Base-by-base conservation (phyloP, 345 rosid species). In the Hibiscus mutabilis region DNA sequence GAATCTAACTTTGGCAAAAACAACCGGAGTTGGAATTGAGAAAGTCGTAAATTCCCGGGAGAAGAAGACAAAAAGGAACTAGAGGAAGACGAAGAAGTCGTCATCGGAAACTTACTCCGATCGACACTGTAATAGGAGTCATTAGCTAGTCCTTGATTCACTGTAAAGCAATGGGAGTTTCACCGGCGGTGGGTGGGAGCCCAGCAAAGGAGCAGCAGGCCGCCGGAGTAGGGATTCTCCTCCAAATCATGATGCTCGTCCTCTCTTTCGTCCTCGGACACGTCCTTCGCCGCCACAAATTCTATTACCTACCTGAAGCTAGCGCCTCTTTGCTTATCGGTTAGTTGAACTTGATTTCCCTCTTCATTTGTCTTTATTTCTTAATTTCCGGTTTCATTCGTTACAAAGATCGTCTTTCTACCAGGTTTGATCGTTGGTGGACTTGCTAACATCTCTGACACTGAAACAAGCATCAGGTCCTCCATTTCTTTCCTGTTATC, bases 231-330 rank as follows among this genome's bases (percentile, higher is more conserved):
- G 99, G 99, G 47, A 95, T 95, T 73, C 90, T 92, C 75, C 96
- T 95, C 46, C 99, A 95, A 94, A 92, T 95, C 84, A 92, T 95
- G 99, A 95, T 92, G 97, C 99, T 95, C 35, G 99, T 95, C 55
- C 98, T 92, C 77, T 95, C 98, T 72, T 95, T 92, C 79, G 96
- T 95, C 40, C 89, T 95, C 19, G 98, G 99, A 9, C 96, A 90
- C 66, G 98, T 95, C 57, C 99, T 95, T 44, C 97, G 98, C 70
- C 99, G 99, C 73, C 98, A 88, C 76, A 88, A 86, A 78, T 86
- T 95, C 86, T 90, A 95, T 82, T 95, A 92, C 71, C 92, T 95
- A 6, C 98, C 99, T 3, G 98, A 95, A 81, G 98, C 99, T 82
- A 89, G 97, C 80, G 98, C 94, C 83, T 95, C 99, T 57, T 95